These are phyloP conservation scores for Mallotus nudiflorus DNA, from an alignment of 345 rosid species.

Conservation along the genomic window DNA sequence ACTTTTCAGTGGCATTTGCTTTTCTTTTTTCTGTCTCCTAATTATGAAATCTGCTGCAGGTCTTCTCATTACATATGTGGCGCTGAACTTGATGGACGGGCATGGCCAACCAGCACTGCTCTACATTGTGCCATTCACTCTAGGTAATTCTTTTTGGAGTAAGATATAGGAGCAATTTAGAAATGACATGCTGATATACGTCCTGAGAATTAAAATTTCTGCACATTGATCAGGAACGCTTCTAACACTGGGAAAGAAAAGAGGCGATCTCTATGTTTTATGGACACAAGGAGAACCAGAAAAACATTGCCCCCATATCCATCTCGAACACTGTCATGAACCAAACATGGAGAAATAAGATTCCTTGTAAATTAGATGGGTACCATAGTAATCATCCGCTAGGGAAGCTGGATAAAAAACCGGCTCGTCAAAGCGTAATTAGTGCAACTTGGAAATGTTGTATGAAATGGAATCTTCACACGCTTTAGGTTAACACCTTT, in stretches of 20 bases:
- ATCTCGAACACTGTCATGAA: conserved; percentile 20
- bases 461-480: not conserved
- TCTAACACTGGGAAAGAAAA: conserved; percentile 30
- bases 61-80: conserved; percentile 87
- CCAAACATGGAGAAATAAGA: not conserved
- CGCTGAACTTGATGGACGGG: conserved; percentile 95
- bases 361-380: not conserved
- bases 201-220: not conserved
- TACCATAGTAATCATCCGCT: not conserved
- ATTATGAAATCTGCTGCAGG: conserved; percentile 39
- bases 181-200: not conserved
- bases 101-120: conserved; percentile 98
- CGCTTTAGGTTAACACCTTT: not conserved
- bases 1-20: not conserved
- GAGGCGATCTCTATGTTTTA: conserved; percentile 25
- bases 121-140: conserved; percentile 92
- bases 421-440: conserved; percentile 2
- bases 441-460: not conserved
- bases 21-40: no score
- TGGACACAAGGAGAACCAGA: conserved; percentile 30
- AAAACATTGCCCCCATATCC: conserved; percentile 26
- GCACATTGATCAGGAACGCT: conserved; percentile 27
- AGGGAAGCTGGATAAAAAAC: conserved; percentile 4
- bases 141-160: conserved; percentile 50
- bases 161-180: not conserved